Evolutionary conservation across 495 filamentous ascomycete genomes (phyloP).

Genomic region (Entonaema liquescens): DNA sequence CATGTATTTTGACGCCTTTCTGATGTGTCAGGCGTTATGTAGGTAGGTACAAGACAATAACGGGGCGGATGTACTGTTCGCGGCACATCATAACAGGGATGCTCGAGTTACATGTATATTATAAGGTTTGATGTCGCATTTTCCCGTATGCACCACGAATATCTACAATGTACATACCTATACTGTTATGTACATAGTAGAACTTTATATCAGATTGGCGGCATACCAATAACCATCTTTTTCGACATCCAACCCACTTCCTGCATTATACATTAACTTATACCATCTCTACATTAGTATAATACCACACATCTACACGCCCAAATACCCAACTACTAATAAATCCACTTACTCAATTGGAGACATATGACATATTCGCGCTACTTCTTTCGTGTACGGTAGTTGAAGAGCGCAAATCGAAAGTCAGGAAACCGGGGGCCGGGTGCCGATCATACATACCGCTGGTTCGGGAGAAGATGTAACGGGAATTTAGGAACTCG

Average conservation of each 20-base stretch:
- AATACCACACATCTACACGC: constrained; percentile 20
- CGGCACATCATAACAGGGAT: not conserved
- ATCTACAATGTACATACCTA: not conserved
- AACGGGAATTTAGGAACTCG: constrained; percentile 37
- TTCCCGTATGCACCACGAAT: not conserved
- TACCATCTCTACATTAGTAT: not conserved
- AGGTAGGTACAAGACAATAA: not conserved
- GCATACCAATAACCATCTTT: not conserved
- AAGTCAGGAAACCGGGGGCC: not conserved
- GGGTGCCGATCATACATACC: constrained; percentile 32
- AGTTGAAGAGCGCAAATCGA: constrained; percentile 28
- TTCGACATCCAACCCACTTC: not conserved
- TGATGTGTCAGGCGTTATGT: too few species aligned
- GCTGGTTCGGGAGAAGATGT: constrained; percentile 46
- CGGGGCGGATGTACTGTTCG: not conserved
- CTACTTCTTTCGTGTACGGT: constrained; percentile 1
- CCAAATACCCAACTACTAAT: constrained; percentile 3
- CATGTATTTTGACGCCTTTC: too few species aligned
- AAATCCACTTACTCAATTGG: constrained; percentile 7
- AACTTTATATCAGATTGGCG: not conserved
- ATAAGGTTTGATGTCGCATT: not conserved
- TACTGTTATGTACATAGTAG: not conserved
- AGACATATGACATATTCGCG: not conserved
- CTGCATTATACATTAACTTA: not conserved
- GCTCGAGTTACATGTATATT: too few species aligned